Base-by-base conservation (phyloP, 768 basidiomycete species). In the Serpula lacrymans region DNA sequence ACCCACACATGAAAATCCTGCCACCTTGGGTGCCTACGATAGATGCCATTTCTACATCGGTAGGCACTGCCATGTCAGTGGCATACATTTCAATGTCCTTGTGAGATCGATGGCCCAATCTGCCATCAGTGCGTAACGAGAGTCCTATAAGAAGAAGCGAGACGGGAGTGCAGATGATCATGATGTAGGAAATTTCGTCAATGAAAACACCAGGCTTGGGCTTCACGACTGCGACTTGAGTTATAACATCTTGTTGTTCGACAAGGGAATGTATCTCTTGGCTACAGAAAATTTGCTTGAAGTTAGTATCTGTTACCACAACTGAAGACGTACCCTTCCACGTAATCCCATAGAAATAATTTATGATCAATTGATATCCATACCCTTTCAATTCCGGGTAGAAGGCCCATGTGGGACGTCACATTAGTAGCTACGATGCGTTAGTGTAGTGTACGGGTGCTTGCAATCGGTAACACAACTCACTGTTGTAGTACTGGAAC, bases 341-440 rank as follows among this genome's bases (percentile, higher is more conserved):
- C 68, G 59, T 96, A 99, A 62, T 99, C 92, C 96, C 96, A 98
- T 17, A 99, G 69, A 54, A 96, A 89, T 24, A 99, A 71, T 52
- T 90, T 89, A 61, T 93, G 83, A 65, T 97, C 92, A 43, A 95
- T 86, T 8, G 90, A 86, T 48, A 97, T 86, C 92, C 93, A 99
- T 0, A 88, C 93, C 33, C 92, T 78, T 51, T 95, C 91, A 46
- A 98, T 88, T 52, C 94, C 88, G 18, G 92, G 83, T 58, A 98
- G 77, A 39, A 99, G 64, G 8, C 94, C 94, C 85, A 96, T 86
- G 54, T 88, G 83, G 13, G 87, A 81, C 18, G 78, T 78, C 39
- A 85, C 77, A 53, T 69, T 82, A 25, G 78, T 73, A 41, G 72
- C 87, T 89, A 55, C 21, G 29, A 45, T 46, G 46, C 42, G 31